phyloP scores from a whole-genome alignment of 1,284 basidiomycete species.

The Neolentinus lepideus region DNA sequence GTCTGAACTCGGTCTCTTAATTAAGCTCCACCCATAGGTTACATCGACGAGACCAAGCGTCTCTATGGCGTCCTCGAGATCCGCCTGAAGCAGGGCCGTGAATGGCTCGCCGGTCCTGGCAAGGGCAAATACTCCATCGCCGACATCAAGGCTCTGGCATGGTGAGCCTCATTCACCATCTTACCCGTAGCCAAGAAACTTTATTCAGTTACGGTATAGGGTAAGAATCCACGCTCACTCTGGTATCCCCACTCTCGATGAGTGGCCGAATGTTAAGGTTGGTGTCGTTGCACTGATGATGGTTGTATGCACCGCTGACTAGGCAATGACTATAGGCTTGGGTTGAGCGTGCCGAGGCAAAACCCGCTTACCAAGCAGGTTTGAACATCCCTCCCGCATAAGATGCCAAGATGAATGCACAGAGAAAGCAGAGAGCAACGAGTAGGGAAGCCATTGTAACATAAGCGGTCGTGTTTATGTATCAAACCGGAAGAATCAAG shows the following conservation, averaged over 20 bases:
- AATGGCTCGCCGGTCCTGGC: constrained; percentile 66
- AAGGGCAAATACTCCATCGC: constrained; percentile 62
- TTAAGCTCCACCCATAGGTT: constrained; percentile 37
- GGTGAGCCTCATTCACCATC: constrained; percentile 25
- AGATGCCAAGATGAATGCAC: background rate
- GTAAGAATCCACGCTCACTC: constrained; percentile 34
- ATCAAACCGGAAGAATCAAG: no score
- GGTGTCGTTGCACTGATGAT: background rate
- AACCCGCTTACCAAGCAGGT: constrained; percentile 19
- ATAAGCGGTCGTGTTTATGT: no score
- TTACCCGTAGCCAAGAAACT: constrained; percentile 11
- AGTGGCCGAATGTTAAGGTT: constrained; percentile 26
- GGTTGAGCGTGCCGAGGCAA: constrained; percentile 15
- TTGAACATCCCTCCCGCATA: constrained; percentile 13
- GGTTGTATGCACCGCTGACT: background rate
- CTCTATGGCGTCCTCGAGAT: constrained; percentile 73
- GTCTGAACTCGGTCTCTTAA: background rate
- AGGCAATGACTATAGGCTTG: constrained; percentile 10
- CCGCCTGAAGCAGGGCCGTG: constrained; percentile 46
- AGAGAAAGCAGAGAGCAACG: no score
- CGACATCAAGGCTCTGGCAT: constrained; percentile 53
- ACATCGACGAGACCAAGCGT: constrained; percentile 70
- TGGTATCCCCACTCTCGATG: constrained; percentile 41
- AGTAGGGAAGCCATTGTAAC: no score
- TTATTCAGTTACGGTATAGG: constrained; percentile 26